Evolutionary conservation across 805 yeast genomes (phyloP).

Genomic region (Schwanniomyces vanrijiae): DNA sequence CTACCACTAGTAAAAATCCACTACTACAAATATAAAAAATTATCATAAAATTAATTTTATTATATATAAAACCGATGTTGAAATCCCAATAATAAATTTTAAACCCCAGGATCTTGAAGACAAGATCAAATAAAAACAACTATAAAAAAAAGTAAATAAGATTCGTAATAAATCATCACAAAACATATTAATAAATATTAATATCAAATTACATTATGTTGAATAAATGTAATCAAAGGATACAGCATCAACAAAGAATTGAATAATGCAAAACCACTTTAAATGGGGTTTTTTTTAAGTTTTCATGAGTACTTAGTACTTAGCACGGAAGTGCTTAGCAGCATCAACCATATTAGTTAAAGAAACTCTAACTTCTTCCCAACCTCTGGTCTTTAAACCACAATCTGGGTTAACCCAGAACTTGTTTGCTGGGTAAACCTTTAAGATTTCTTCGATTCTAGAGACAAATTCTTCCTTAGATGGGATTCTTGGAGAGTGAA

Average conservation of each 20-base stretch:
- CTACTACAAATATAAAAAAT: not conserved
- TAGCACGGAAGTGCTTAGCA: slow-evolving; percentile 81
- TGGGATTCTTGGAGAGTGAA: slow-evolving; percentile 99
- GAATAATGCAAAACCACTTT: slow-evolving; percentile 33
- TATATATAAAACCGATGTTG: slow-evolving; percentile 41
- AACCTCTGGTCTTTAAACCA: slow-evolving; percentile 99
- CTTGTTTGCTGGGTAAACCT: slow-evolving; percentile 96
- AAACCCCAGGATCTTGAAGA: slow-evolving; percentile 29
- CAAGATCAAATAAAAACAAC: slow-evolving; percentile 13
- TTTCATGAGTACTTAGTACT: slow-evolving; percentile 25
- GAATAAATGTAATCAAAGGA: slow-evolving; percentile 45
- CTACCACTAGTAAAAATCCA: not conserved
- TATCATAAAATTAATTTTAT: slow-evolving; percentile 1
- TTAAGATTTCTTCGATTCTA: slow-evolving; percentile 91
- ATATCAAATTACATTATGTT: slow-evolving; percentile 45
- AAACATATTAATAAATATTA: slow-evolving; percentile 15
- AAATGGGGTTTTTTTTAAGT: slow-evolving; percentile 7
- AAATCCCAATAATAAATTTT: slow-evolving; percentile 40
- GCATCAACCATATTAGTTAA: slow-evolving; percentile 99
- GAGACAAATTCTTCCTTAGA: slow-evolving; percentile 93
- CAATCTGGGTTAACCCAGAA: slow-evolving; percentile 99
- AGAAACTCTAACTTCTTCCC: slow-evolving; percentile 95
- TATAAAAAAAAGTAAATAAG: slow-evolving; percentile 13
- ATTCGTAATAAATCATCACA: slow-evolving; percentile 14
- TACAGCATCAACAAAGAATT: slow-evolving; percentile 43